phyloP scores from a whole-genome alignment of 2,329 filamentous ascomycete species.

The Furcasterigmium sp. region DNA sequence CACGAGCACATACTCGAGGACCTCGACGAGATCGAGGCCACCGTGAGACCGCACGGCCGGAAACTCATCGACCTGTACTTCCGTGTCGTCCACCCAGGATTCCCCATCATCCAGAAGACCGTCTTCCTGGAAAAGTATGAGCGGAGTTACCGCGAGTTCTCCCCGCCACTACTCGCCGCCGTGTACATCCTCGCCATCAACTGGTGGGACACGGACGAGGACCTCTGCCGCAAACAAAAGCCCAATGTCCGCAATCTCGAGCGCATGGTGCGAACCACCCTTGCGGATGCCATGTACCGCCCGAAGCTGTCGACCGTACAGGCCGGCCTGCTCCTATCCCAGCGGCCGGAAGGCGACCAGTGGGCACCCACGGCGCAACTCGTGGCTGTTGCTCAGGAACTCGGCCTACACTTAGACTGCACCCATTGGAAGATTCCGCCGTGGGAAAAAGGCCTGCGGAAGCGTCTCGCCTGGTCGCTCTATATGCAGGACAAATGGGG shows the following conservation, averaged over 20 bases:
- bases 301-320: slow-evolving; percentile 80
- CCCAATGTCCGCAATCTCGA: slow-evolving; percentile 73
- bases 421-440: slow-evolving; percentile 78
- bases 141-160: slow-evolving; percentile 66
- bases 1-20: slow-evolving; percentile 66
- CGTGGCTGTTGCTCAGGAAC: slow-evolving; percentile 79
- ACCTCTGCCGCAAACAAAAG: slow-evolving; percentile 56
- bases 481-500: slow-evolving; percentile 96
- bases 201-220: slow-evolving; percentile 75
- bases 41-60: slow-evolving; percentile 73
- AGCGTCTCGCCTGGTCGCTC: slow-evolving; percentile 82
- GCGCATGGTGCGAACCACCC: slow-evolving; percentile 63
- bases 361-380: slow-evolving; percentile 84
- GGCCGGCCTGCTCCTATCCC: slow-evolving; percentile 68
- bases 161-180: slow-evolving; percentile 70
- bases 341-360: slow-evolving; percentile 71
- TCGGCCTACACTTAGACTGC: slow-evolving; percentile 86
- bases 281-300: slow-evolving; percentile 72
- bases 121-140: slow-evolving; percentile 77
- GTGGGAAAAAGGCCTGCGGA: slow-evolving; percentile 82
- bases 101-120: slow-evolving; percentile 77
- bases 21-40: slow-evolving; percentile 65
- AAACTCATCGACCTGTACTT: slow-evolving; percentile 78
- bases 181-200: slow-evolving; percentile 83
- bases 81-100: slow-evolving; percentile 71